phyloP scores from a whole-genome alignment of 768 basidiomycete genomes.

The Termitomyces sp. region DNA sequence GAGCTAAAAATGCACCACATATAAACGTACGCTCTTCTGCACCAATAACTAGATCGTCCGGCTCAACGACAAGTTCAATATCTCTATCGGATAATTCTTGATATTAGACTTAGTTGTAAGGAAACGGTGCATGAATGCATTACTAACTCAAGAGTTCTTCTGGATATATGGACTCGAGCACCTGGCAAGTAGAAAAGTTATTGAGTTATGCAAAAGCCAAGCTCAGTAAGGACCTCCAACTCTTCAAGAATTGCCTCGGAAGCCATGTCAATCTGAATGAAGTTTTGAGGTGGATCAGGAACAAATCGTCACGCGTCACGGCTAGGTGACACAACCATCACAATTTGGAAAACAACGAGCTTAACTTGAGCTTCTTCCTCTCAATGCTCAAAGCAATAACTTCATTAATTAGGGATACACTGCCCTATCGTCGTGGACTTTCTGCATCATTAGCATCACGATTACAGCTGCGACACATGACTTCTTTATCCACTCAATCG shows the following conservation, averaged over 20 bases:
- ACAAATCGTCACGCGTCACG: neutral
- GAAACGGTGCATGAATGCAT: slow-evolving; percentile 16
- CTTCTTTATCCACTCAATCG: neutral
- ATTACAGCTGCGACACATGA: slow-evolving; percentile 3
- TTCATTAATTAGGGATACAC: slow-evolving; percentile 5
- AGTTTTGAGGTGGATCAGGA: neutral
- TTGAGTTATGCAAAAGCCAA: slow-evolving; percentile 3
- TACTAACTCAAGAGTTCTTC: slow-evolving; percentile 87
- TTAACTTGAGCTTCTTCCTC: neutral
- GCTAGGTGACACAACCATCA: no score
- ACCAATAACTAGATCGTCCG: slow-evolving; percentile 69
- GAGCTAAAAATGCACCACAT: slow-evolving; percentile 3
- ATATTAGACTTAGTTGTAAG: slow-evolving; percentile 18
- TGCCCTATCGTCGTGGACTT: neutral
- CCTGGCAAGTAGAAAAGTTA: slow-evolving; percentile 36
- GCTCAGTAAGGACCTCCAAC: slow-evolving; percentile 61
- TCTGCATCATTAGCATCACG: neutral
- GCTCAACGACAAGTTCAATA: slow-evolving; percentile 82
- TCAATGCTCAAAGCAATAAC: slow-evolving; percentile 8
- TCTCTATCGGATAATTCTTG: slow-evolving; percentile 83
- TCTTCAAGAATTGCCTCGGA: slow-evolving; percentile 76
- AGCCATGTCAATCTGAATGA: slow-evolving; percentile 38
- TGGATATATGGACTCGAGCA: slow-evolving; percentile 94
- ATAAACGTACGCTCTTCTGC: slow-evolving; percentile 46
- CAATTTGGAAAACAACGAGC: neutral